phyloP scores from a whole-genome alignment of 148 eudicot genomes.

The Silene uniflora region DNA sequence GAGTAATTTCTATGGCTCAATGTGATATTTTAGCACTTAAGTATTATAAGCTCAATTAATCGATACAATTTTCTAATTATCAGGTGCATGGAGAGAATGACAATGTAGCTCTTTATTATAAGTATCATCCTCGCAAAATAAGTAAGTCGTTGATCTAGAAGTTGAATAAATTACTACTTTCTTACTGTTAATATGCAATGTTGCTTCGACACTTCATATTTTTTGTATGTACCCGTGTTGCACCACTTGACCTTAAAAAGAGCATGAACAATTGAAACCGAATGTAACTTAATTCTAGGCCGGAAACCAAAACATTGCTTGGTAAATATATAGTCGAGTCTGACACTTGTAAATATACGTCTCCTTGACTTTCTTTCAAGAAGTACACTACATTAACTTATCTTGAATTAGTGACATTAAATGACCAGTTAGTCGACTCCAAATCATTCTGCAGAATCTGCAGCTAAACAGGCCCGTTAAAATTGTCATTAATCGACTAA shows the following conservation, averaged over 20 bases:
- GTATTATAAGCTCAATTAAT: neutral
- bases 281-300: no score
- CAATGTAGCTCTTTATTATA: constrained; percentile 4
- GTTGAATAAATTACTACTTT: neutral
- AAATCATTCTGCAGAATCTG: no score
- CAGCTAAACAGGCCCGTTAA: no score
- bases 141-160: neutral
- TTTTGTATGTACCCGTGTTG: neutral
- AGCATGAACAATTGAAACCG: no score
- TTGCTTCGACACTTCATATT: neutral
- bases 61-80: neutral
- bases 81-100: constrained; percentile 7
- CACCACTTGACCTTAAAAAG: neutral
- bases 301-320: no score
- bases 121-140: constrained; percentile 5
- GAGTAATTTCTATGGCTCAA: neutral
- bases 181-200: neutral
- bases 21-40: neutral
- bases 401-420: no score
- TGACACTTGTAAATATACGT: no score
- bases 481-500: neutral
- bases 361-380: no score
- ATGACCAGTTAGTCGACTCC: no score
- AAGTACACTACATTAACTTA: no score
- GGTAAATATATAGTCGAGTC: no score